Evolutionary conservation across 2,329 filamentous ascomycete species (phyloP), one percentile per base, ranked within the genome.

Genomic region (Trichophyton verrucosum): DNA sequence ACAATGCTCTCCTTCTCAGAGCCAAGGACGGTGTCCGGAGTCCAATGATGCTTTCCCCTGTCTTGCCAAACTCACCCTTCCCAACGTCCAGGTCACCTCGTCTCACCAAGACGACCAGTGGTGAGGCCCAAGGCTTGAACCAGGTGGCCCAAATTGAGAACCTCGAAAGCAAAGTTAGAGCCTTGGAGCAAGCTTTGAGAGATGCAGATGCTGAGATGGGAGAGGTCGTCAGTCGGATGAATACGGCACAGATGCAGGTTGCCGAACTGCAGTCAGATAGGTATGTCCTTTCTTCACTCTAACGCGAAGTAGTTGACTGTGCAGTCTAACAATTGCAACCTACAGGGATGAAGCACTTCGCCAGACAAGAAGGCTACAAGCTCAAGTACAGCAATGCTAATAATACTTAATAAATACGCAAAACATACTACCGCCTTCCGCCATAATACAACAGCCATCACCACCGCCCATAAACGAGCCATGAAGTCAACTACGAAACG

Each of bases 181-280:
- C 96, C 74, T 83, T 99, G 2, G 94, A 99, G 77, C 86, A 84
- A 68, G 87, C 91, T 15, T 79, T 95, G 11, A 75, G 81, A 3
- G 83, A 89, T 65, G 87, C 89, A 15, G 89, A 94, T 68, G 77
- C 78, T 57, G 88, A 92, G 75, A 92, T 94, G 87, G 84, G 89
- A 70, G 85, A 89, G 72, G 89, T 94, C 6, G 87, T 95, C 6
- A 80, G 85, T 63, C 81, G 87, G 64, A 92, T 95, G 86, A 92
- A 89, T 74, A 79, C 80, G 66, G 88, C 88, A 8, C 89, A 94
- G 76, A 88, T 91, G 67, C 87, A 91, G 74, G 89, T 94, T 61
- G 83, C 88, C 69, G 83, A 89, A 70, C 78, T 95, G 61, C 88
- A 91, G 73, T 72, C 73, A 63, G 76, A 77, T 64, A 74, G 75